Evolutionary conservation across 148 eudicot genomes (phyloP), one percentile per base, ranked within the genome.

Genomic region (Nepenthes gracilis): DNA sequence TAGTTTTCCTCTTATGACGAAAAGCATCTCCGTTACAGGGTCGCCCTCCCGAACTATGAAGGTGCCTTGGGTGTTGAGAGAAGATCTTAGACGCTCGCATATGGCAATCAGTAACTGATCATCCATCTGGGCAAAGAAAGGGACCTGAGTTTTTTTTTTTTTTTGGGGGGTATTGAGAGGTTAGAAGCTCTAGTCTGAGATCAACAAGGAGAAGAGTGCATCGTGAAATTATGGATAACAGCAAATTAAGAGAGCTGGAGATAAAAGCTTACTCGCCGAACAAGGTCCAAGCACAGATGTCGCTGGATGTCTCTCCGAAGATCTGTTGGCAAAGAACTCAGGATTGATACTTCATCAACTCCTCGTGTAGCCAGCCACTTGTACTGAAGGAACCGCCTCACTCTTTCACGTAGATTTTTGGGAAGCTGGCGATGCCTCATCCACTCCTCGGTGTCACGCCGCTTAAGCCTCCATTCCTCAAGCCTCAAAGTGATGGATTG

Each of bases 281-380:
- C 90, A 60, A 90, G 90, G 78, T 80, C 94, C 64, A 86, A 75
- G 74, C 94, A 84, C 36, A 90, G 79, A 68, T 90, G 97, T 57
- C 85, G 62, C 57, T 90, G 90, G 60, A 90, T 90, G 61, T 86
- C 90, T 61, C 94, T 78, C 1, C 97, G 82, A 6, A 90, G 83
- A 73, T 90, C 97, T 12, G 80, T 64, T 51, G 97, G 97, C 67
- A 90, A 78, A 58, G 72, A 70, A 45, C 66, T 78, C 5, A 90
- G 66, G 40, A 86, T 84, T 36, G 83, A 62, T 73, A 86, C 97
- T 72, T 86, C 95, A 53, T 90, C 70, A 43, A 86, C 97, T 61
- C 97, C 97, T 61, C 88, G 72, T 8, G 97, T 90, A 62, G 97
- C 85, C 45, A 86, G 77, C 97, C 97, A 90, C 68, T 90, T 86